Evolutionary conservation across 208 protist species (phyloP).

Genomic region (Naegleria gruberi): DNA sequence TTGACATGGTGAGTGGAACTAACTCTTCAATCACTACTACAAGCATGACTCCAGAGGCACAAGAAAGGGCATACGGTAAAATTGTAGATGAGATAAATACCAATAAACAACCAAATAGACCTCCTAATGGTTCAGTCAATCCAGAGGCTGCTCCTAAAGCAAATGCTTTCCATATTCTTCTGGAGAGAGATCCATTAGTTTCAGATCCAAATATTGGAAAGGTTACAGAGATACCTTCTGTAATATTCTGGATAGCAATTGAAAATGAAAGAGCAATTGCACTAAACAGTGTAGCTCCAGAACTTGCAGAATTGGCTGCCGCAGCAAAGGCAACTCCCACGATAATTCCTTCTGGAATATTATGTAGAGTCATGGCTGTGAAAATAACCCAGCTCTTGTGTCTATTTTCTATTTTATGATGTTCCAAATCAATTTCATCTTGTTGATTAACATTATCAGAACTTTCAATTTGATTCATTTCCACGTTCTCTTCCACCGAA

Average conservation of each 20-base stretch:
- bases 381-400: neutral
- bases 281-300: neutral
- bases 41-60: neutral
- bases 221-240: neutral
- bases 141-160: neutral
- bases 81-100: neutral
- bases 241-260: neutral
- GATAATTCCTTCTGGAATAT: neutral
- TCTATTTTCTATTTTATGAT: neutral
- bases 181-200: too few relatives aligned
- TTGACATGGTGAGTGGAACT: neutral
- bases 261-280: neutral
- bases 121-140: neutral
- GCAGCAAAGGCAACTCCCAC: neutral
- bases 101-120: neutral
- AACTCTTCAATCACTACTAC: neutral
- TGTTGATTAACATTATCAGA: neutral
- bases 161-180: neutral
- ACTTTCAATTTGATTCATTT: neutral
- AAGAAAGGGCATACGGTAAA: neutral
- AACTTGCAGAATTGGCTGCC: neutral
- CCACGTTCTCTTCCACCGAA: neutral
- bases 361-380: neutral
- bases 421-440: neutral
- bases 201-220: neutral